Evolutionary conservation across 345 rosid species (phyloP), one percentile per base, ranked within the genome.

Genomic region (Triadica sebifera): DNA sequence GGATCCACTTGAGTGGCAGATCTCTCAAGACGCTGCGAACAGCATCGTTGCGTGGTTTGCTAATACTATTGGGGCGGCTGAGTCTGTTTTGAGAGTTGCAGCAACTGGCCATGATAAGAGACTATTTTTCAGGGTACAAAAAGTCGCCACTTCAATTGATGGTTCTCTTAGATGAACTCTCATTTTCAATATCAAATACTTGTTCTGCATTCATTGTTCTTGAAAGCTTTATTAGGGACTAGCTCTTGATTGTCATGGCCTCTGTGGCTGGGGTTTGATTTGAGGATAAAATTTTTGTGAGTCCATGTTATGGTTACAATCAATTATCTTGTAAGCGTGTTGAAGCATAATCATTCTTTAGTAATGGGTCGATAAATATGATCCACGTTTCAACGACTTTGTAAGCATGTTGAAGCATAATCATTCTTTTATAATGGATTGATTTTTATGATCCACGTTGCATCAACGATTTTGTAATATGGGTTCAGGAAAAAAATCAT

Each of bases 1-100:
- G 62, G 98, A 92, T 84, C 98, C 98, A 3, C 86, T 92, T 45
- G 98, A 92, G 85, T 92, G 98, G 98, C 97, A 94, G 85, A 89
- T 94, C 58, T 94, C 98, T 37, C 98, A 91, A 82, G 98, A 94
- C 73, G 85, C 97, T 10, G 98, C 98, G 16, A 89, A 88, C 72
- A 81, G 76, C 75, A 84, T 91, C 16, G 84, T 90, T 69, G 98
- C 93, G 0, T 86, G 92, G 81, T 85, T 94, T 22, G 98, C 98
- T 75, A 94, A 94, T 83, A 94, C 97, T 12, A 79, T 94, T 8
- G 98, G 98, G 25, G 98, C 97, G 6, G 91, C 98, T 8, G 98
- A 94, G 81, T 92, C 95, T 22, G 98, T 94, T 64, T 82, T 92
- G 68, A 88, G 98, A 79, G 98, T 94, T 73, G 98, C 98, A 24